Percentiles rank a stretch among this genome's conserved stretches.
Conservation (phyloP, 1,284 basidiomycete genomes). For the Ceratobasidium sp. region DNA sequence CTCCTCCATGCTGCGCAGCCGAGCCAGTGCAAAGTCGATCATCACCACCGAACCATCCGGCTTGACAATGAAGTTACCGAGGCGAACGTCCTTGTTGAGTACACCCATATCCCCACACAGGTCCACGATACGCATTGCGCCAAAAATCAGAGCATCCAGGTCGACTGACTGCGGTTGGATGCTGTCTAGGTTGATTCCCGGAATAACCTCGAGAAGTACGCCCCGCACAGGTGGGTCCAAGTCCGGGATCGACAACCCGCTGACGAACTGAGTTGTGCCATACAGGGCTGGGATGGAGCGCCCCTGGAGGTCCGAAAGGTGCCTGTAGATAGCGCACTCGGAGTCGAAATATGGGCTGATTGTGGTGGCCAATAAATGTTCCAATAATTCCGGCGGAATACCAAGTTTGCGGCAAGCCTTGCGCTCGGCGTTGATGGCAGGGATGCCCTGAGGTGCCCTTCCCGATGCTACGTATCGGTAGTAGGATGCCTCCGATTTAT, state of each 20-base stretch:
- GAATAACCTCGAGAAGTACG: neutral
- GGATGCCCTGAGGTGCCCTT: neutral
- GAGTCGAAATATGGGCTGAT: neutral
- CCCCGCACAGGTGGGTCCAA: too few species aligned
- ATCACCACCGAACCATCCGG: neutral
- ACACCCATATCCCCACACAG: neutral
- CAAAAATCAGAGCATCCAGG: neutral
- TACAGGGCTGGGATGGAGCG: neutral
- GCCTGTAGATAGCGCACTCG: conserved; percentile 2
- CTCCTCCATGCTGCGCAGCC: conserved; percentile 1
- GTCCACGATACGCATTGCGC: neutral
- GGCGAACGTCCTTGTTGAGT: neutral
- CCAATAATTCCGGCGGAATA: neutral
- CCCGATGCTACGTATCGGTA: neutral
- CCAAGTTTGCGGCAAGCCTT: neutral
- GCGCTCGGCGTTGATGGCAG: neutral
- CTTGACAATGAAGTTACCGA: conserved; percentile 6
- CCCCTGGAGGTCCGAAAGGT: conserved; percentile 2
- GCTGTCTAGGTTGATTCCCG: neutral
- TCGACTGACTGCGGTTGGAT: neutral
- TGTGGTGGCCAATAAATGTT: neutral
- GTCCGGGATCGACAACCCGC: neutral
- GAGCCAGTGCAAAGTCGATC: conserved; percentile 23
- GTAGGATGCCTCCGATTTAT: neutral
- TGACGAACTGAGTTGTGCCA: neutral